Conservation (phyloP, 345 rosid genomes). For the Melaleuca quinquenervia region DNA sequence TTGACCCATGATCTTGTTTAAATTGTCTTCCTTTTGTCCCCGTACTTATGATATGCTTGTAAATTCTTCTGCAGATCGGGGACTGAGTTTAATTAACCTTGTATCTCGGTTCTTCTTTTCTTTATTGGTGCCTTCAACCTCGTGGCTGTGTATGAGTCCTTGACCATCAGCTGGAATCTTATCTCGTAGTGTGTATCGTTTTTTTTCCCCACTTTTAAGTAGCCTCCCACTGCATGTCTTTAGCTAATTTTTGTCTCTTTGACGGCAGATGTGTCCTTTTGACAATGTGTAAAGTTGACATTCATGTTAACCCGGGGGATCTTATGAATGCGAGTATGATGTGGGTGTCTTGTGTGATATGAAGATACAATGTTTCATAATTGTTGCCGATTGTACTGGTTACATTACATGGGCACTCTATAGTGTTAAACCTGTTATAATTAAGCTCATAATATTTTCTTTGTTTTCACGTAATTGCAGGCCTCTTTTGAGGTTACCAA, state of each 20-base stretch:
- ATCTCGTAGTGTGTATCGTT: background rate
- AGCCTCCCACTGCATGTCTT: background rate
- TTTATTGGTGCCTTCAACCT: background rate
- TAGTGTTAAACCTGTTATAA: background rate
- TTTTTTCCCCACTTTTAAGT: background rate
- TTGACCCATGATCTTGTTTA: background rate
- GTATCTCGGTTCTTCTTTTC: background rate
- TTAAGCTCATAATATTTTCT: background rate
- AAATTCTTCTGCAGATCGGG: background rate
- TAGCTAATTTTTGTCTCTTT: background rate
- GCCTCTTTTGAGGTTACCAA: slow-evolving; percentile 66
- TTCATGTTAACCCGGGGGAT: background rate
- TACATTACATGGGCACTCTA: background rate
- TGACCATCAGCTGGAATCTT: background rate
- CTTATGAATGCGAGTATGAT: too few species aligned
- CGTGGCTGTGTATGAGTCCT: background rate
- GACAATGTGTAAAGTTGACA: background rate
- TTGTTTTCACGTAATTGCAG: slow-evolving; percentile 17
- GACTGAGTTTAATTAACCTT: background rate
- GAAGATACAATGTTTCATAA: too few species aligned
- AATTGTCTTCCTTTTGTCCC: background rate
- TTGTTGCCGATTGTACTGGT: too few species aligned
- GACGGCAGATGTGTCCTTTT: background rate
- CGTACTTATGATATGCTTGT: background rate
- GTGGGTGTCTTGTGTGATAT: too few species aligned